A percentile compares a stretch with the other conserved stretches of the same genome.
Conservation (phyloP, 148 eudicot genomes). For the Nepenthes mirabilis region DNA sequence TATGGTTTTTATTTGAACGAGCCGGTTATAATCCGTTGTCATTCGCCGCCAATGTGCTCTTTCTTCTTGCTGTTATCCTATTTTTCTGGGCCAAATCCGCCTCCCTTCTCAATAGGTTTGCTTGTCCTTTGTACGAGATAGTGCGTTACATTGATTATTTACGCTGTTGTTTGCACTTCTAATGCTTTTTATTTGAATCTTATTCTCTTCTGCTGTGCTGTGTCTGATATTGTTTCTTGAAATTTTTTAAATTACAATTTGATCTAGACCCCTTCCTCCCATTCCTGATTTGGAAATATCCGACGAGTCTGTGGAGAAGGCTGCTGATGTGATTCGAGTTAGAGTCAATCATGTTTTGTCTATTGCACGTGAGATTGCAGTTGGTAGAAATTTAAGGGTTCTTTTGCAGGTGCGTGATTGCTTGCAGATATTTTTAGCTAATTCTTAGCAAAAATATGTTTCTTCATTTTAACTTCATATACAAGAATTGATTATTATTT, state of each 20-base stretch:
- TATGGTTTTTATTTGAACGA: conserved; percentile 60
- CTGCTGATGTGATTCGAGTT: conserved; percentile 41
- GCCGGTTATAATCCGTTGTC: conserved; percentile 63
- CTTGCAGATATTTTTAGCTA: background rate
- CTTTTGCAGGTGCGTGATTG: conserved; percentile 40
- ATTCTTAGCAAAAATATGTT: background rate
- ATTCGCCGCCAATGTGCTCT: conserved; percentile 49
- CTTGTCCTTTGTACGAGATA: background rate
- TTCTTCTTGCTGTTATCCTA: conserved; percentile 62
- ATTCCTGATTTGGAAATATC: conserved; percentile 79
- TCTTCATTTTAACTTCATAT: background rate
- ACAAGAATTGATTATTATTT: background rate
- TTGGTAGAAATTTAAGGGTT: conserved; percentile 57
- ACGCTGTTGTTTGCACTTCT: background rate
- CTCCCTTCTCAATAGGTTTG: conserved; percentile 73
- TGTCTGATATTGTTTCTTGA: background rate
- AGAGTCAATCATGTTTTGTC: conserved; percentile 53
- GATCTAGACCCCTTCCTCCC: conserved; percentile 85
- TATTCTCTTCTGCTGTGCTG: background rate
- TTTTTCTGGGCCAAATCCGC: conserved; percentile 98
- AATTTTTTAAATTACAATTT: background rate
- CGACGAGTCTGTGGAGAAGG: conserved; percentile 49
- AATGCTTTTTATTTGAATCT: background rate
- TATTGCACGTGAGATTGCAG: conserved; percentile 65
- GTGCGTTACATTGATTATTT: background rate